Evolutionary conservation across 106 monocot genomes (phyloP), one percentile per base, ranked within the genome.

Genomic region (Apostasia ramifera): DNA sequence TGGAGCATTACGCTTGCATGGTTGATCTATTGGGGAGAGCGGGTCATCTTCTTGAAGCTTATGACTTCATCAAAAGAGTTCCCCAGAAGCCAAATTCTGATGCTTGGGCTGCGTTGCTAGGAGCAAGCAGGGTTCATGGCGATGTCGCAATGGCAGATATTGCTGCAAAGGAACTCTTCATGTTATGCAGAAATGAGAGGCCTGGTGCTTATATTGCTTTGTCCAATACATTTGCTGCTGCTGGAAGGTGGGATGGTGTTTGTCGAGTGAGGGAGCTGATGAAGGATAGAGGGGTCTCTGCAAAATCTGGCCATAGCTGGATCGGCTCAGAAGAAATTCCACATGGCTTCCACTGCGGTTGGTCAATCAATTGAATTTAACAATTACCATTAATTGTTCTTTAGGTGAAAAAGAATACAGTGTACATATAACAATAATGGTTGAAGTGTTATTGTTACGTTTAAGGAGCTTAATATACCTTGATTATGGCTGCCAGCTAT

Each of bases 1-100:
- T 98, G 89, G 97, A 98, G 58, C 97, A 98, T 55, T 98, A 87
- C 52, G 84, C 97, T 14, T 90, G 92, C 69, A 81, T 98, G 84
- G 97, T 98, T 0, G 89, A 98, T 75, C 56, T 92, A 5, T 59
- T 98, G 62, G 97, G 97, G 1, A 56, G 97, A 9, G 74, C 68
- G 9, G 97, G 92, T 15, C 63, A 11, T 47, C 49, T 98, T 39
- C 40, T 47, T 3, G 85, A 87, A 60, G 97, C 98, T 3, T 78
- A 83, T 53, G 63, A 79, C 26, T 85, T 98, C 69, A 82, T 98
- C 63, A 79, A 73, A 59, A 53, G 55, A 61, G 88, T 97, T 55
- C 84, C 88, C 26, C 79, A 74, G 63, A 79, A 71, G 66, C 86
- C 97, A 10, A 85, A 75, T 48, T 73, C 74, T 42, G 98, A 98